phyloP scores from a whole-genome alignment of 192 early-diverging fungal species.

The Umbelopsis sp. region DNA sequence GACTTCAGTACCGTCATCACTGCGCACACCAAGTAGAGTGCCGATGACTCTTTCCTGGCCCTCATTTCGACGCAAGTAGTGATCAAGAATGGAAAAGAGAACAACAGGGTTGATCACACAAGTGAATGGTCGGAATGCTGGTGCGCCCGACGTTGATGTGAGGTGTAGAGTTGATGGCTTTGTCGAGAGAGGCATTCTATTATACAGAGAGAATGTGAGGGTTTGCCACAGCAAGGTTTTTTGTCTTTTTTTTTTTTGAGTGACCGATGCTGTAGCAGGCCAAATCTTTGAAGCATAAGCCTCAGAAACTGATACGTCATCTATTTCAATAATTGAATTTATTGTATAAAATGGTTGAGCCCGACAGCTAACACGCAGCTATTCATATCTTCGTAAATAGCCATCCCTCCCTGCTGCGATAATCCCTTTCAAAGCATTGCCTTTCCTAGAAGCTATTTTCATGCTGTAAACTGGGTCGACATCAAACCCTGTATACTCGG shows the following conservation, averaged over 20 bases:
- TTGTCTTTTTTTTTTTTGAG: constrained; percentile 8
- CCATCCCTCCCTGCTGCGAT: constrained; percentile 25
- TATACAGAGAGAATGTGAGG: background rate
- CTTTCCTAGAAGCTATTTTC: background rate
- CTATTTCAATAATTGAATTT: background rate
- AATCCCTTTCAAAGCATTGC: constrained; percentile 11
- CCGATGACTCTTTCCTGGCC: constrained; percentile 86
- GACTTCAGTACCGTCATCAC: constrained; percentile 84
- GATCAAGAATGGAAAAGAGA: constrained; percentile 91
- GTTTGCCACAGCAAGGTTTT: constrained; percentile 2
- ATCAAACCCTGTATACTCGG: constrained; percentile 34
- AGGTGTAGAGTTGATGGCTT: constrained; percentile 18
- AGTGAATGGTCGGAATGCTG: constrained; percentile 56
- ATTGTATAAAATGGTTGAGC: background rate
- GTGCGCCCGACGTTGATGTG: constrained; percentile 22
- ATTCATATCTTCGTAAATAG: background rate
- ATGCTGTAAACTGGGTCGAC: constrained; percentile 27
- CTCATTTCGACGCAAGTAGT: constrained; percentile 85
- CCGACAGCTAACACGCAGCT: background rate
- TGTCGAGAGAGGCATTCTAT: constrained; percentile 17
- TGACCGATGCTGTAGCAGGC: background rate
- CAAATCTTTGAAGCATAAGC: constrained; percentile 8
- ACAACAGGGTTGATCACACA: constrained; percentile 79
- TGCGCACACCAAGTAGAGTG: constrained; percentile 85
- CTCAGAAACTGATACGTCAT: background rate